Conservation (phyloP, 2,329 filamentous ascomycete species). For the Stemphylium lycopersici region DNA sequence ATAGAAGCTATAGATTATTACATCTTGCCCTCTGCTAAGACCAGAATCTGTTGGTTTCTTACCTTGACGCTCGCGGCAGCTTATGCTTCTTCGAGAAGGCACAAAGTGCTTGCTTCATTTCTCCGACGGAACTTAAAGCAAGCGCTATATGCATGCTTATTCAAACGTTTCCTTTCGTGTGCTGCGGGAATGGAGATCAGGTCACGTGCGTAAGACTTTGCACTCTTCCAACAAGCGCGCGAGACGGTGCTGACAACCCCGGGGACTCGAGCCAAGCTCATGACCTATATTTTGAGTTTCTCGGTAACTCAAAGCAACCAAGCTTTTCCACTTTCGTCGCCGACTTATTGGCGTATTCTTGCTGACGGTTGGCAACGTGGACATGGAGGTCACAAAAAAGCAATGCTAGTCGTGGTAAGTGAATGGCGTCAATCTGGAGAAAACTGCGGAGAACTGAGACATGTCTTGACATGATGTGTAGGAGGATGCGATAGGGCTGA, state of each 20-base stretch:
- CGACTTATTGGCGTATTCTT: not conserved
- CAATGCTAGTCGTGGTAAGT: not conserved
- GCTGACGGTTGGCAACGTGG: not conserved
- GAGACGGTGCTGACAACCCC: slow-evolving; percentile 6
- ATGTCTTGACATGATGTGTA: not conserved
- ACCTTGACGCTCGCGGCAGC: not conserved
- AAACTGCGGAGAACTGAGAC: not conserved
- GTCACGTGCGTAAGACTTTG: not conserved
- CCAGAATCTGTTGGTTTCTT: not conserved
- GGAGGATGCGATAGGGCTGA: not conserved
- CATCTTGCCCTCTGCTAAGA: not conserved
- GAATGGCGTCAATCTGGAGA: not conserved
- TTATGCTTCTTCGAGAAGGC: not conserved
- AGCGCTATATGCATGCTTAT: not conserved
- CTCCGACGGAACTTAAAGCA: not conserved
- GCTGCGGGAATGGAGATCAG: not conserved
- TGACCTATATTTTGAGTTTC: not conserved
- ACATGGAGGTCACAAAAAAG: not conserved
- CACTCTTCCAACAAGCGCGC: slow-evolving; percentile 1
- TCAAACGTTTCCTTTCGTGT: not conserved
- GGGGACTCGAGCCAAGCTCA: not conserved
- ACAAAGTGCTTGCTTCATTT: not conserved
- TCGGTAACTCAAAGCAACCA: not conserved
- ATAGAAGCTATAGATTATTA: not conserved
- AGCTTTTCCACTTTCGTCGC: not conserved